These are phyloP conservation scores for Sarocladium brachiariae DNA, from an alignment of 2,329 filamentous ascomycete genomes.

Conservation along the genomic window DNA sequence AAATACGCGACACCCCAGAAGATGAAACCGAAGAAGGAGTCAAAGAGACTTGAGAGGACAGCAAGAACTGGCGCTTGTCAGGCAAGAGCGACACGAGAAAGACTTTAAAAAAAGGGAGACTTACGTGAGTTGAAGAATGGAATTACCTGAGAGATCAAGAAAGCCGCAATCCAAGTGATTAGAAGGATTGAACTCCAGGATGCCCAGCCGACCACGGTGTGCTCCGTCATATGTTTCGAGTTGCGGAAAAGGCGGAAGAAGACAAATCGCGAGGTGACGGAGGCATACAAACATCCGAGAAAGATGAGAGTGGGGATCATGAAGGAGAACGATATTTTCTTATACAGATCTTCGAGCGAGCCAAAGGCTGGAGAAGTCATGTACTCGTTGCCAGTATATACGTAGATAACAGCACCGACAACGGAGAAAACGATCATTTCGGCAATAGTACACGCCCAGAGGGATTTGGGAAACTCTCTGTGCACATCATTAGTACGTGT, in stretches of 20 bases:
- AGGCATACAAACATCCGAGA: slow-evolving; percentile 83
- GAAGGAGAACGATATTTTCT: slow-evolving; percentile 87
- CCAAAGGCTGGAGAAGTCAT: slow-evolving; percentile 84
- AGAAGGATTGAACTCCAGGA: slow-evolving; percentile 68
- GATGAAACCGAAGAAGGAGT: slow-evolving; percentile 92
- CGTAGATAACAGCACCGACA: slow-evolving; percentile 75
- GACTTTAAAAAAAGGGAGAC: slow-evolving; percentile 16
- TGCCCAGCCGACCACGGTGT: slow-evolving; percentile 76
- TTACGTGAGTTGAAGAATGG: slow-evolving; percentile 78
- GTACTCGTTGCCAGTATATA: slow-evolving; percentile 85
- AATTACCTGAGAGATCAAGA: slow-evolving; percentile 87
- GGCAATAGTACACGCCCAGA: slow-evolving; percentile 84
- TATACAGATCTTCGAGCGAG: slow-evolving; percentile 69
- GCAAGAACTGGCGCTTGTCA: slow-evolving; percentile 42
- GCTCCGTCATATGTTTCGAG: slow-evolving; percentile 70
- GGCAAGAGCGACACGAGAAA: slow-evolving; percentile 24
- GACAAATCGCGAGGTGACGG: slow-evolving; percentile 81
- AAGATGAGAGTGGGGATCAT: slow-evolving; percentile 96
- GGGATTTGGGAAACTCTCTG: slow-evolving; percentile 83
- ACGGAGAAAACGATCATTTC: slow-evolving; percentile 82
- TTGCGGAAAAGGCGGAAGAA: slow-evolving; percentile 84
- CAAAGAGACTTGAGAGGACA: slow-evolving; percentile 81
- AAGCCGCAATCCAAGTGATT: slow-evolving; percentile 74
- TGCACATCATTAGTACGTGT: slow-evolving; percentile 33
- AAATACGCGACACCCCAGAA: slow-evolving; percentile 85